phyloP scores from a whole-genome alignment of 2,329 filamentous ascomycete genomes.

The Cytospora chrysosperma region DNA sequence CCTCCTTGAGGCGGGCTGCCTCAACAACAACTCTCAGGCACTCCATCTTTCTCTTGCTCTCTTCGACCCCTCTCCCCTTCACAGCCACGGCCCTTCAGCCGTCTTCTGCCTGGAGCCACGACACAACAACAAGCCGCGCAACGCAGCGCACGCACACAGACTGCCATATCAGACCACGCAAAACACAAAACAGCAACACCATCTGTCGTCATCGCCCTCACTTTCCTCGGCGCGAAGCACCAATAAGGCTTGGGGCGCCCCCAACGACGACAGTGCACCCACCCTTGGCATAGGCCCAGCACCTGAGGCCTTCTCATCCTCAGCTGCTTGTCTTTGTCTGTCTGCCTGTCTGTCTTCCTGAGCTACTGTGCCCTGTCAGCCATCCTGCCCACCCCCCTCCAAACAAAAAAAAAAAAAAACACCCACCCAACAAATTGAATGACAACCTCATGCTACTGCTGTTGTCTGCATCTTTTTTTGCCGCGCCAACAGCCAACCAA shows the following conservation, averaged over 20 bases:
- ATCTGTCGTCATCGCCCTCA: not conserved
- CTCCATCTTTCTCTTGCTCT: too few relatives aligned
- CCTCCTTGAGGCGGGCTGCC: too few relatives aligned
- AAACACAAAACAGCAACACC: not conserved
- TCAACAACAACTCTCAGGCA: too few relatives aligned
- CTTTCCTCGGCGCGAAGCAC: not conserved
- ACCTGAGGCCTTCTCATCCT: not conserved
- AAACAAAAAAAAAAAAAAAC: too few relatives aligned
- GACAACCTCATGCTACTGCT: not conserved
- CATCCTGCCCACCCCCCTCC: not conserved
- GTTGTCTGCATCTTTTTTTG: slow-evolving; percentile 4
- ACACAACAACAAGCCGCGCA: not conserved
- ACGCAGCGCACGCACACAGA: not conserved
- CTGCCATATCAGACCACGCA: not conserved
- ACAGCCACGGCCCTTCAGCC: not conserved
- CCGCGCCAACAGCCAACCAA: slow-evolving; percentile 9
- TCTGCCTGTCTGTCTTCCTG: not conserved
- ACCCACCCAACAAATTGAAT: not conserved
- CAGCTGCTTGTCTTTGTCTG: not conserved
- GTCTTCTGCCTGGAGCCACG: not conserved
- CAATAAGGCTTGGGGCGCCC: not conserved
- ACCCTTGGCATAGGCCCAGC: not conserved
- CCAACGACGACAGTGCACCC: not conserved
- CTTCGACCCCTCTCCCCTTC: not conserved
- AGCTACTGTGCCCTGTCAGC: not conserved